phyloP scores from a whole-genome alignment of 2,329 filamentous ascomycete species.

The Erysiphe neolycopersici region DNA sequence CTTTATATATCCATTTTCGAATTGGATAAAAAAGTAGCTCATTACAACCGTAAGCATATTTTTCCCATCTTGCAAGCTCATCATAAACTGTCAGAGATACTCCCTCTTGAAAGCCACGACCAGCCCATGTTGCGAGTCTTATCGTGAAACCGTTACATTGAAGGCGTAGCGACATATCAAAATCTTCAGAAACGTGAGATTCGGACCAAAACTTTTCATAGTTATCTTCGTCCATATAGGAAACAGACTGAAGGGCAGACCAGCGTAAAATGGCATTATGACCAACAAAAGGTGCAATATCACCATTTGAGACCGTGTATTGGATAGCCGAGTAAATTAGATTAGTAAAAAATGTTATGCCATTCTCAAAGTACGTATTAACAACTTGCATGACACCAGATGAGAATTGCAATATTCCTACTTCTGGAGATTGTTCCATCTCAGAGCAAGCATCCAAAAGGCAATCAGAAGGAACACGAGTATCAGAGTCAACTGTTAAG shows the following conservation, averaged over 20 bases:
- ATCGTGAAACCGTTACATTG: slow-evolving; percentile 48
- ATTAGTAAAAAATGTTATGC: slow-evolving; percentile 46
- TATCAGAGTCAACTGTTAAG: slow-evolving; percentile 39
- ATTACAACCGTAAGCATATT: slow-evolving; percentile 65
- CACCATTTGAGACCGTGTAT: slow-evolving; percentile 51
- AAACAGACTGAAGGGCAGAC: slow-evolving; percentile 48
- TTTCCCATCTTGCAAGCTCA: slow-evolving; percentile 64
- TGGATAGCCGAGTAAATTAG: slow-evolving; percentile 53
- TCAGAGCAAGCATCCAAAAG: slow-evolving; percentile 56
- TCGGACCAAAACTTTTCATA: slow-evolving; percentile 67
- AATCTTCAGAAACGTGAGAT: slow-evolving; percentile 55
- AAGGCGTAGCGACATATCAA: slow-evolving; percentile 55
- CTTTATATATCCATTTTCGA: slow-evolving; percentile 41
- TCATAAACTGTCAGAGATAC: slow-evolving; percentile 68
- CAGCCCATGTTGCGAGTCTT: slow-evolving; percentile 44
- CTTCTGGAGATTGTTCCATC: slow-evolving; percentile 55
- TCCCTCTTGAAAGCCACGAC: slow-evolving; percentile 58
- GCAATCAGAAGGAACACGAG: slow-evolving; percentile 51
- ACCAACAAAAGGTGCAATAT: slow-evolving; percentile 57
- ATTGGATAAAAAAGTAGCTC: slow-evolving; percentile 61
- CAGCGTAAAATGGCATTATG: slow-evolving; percentile 55
- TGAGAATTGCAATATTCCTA: slow-evolving; percentile 54
- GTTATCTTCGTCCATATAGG: slow-evolving; percentile 40
- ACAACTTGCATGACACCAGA: slow-evolving; percentile 60
- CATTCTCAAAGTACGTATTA: slow-evolving; percentile 44